phyloP scores from a whole-genome alignment of 2,329 filamentous ascomycete species.

The Calonectria multiphialidica region DNA sequence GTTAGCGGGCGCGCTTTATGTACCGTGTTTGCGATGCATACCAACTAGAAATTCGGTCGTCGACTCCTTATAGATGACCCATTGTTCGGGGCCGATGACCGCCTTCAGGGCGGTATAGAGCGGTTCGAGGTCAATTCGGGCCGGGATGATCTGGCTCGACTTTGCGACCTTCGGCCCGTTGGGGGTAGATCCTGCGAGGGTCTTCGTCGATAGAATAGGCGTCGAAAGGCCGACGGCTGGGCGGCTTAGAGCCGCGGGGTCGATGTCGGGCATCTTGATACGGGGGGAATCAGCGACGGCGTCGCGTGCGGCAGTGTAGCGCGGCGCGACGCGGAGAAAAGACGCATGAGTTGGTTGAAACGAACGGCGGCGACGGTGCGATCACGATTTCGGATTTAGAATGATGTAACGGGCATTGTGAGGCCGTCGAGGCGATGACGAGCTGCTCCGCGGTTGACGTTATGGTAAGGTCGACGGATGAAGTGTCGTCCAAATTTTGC shows the following conservation, averaged over 20 bases:
- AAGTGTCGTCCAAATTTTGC: slow-evolving; percentile 53
- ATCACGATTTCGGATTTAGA: slow-evolving; percentile 54
- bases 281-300: slow-evolving; percentile 45
- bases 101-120: slow-evolving; percentile 73
- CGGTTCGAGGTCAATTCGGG: slow-evolving; percentile 76
- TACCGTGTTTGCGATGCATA: slow-evolving; percentile 46
- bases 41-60: slow-evolving; percentile 73
- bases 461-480: slow-evolving; percentile 43
- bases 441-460: slow-evolving; percentile 42
- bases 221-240: slow-evolving; percentile 69
- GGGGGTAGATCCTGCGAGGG: slow-evolving; percentile 65
- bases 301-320: slow-evolving; percentile 62
- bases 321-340: slow-evolving; percentile 57
- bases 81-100: slow-evolving; percentile 71
- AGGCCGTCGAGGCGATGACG: slow-evolving; percentile 55
- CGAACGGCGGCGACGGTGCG: slow-evolving; percentile 52
- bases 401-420: slow-evolving; percentile 60
- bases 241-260: slow-evolving; percentile 76
- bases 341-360: slow-evolving; percentile 59
- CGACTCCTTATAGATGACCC: slow-evolving; percentile 73
- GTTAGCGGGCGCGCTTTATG: slow-evolving; percentile 42
- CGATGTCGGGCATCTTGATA: slow-evolving; percentile 74
- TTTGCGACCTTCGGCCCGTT: slow-evolving; percentile 66
- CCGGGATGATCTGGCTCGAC: slow-evolving; percentile 72
- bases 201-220: slow-evolving; percentile 69